Percentiles rank a stretch among this genome's conserved stretches.
Conservation (phyloP, 1,284 basidiomycete species). For the Ganoderma resinaceum region DNA sequence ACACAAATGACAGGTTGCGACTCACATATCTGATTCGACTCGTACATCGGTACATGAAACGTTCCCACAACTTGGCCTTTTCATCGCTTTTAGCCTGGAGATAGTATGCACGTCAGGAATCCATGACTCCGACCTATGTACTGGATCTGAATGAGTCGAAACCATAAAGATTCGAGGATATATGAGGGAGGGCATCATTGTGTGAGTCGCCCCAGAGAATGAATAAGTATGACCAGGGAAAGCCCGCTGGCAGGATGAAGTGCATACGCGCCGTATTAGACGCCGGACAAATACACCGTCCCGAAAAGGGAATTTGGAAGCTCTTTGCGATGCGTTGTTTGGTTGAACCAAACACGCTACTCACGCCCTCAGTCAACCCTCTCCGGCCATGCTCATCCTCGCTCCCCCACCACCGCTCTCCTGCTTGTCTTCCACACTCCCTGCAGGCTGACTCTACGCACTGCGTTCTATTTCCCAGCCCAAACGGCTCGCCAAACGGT, state of each 20-base stretch:
- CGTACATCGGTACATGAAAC: no score
- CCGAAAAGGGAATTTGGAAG: slow-evolving; percentile 16
- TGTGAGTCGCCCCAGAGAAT: neutral
- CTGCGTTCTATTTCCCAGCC: slow-evolving; percentile 35
- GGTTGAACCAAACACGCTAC: slow-evolving; percentile 40
- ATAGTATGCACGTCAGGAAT: no score
- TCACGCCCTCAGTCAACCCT: slow-evolving; percentile 38
- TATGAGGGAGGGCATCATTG: neutral
- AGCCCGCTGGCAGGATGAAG: no score
- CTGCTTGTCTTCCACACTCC: slow-evolving; percentile 8
- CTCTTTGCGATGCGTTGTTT: slow-evolving; percentile 36
- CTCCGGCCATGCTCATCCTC: slow-evolving; percentile 32
- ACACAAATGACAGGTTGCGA: no score
- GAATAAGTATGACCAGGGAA: neutral
- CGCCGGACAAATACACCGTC: neutral
- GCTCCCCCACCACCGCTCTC: slow-evolving; percentile 30
- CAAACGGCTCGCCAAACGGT: slow-evolving; percentile 65
- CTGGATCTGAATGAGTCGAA: no score
- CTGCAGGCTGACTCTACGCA: neutral
- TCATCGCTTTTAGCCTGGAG: no score
- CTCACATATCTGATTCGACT: no score
- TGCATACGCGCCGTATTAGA: neutral
- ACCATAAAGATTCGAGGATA: no score
- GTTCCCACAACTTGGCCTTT: no score
- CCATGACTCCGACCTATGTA: no score